These are phyloP conservation scores for Ambrosia trifida DNA, from an alignment of 129 eudicot species.

Conservation along the genomic window DNA sequence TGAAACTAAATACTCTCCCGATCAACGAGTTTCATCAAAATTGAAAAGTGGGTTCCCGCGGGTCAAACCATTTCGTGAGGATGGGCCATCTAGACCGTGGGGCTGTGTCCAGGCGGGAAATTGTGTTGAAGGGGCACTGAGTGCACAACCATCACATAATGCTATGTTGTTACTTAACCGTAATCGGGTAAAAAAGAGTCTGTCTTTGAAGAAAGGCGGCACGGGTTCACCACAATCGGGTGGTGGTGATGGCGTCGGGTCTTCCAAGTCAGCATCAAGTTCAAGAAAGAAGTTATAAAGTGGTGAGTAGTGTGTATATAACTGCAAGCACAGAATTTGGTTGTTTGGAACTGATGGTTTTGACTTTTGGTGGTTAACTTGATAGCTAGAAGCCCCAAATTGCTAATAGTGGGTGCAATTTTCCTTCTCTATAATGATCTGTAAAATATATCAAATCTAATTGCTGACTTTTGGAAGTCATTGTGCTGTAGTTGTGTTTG, in stretches of 20 bases:
- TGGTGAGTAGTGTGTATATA: constrained; percentile 27
- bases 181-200: constrained; percentile 47
- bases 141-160: constrained; percentile 46
- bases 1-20: constrained; percentile 48
- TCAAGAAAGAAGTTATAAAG: constrained; percentile 45
- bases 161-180: constrained; percentile 62
- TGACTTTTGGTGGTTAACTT: constrained; percentile 22
- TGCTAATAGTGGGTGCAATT: constrained; percentile 27
- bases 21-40: constrained; percentile 46
- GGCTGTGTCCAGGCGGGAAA: constrained; percentile 73
- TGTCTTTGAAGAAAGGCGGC: constrained; percentile 49
- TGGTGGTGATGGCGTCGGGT: constrained; percentile 55
- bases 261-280: constrained; percentile 48
- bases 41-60: constrained; percentile 47
- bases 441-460: constrained; percentile 23
- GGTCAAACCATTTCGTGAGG: constrained; percentile 56
- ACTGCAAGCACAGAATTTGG: constrained; percentile 19
- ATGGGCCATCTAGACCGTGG: constrained; percentile 71
- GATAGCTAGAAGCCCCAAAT: constrained; percentile 21
- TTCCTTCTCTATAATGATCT: constrained; percentile 3
- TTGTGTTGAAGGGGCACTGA: constrained; percentile 82
- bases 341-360: constrained; percentile 20
- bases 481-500: constrained; percentile 8
- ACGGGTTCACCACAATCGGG: constrained; percentile 46
- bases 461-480: constrained; percentile 25